These are phyloP conservation scores for Citeromyces hawaiiensis DNA, from an alignment of 1,139 yeast genomes.

Conservation along the genomic window DNA sequence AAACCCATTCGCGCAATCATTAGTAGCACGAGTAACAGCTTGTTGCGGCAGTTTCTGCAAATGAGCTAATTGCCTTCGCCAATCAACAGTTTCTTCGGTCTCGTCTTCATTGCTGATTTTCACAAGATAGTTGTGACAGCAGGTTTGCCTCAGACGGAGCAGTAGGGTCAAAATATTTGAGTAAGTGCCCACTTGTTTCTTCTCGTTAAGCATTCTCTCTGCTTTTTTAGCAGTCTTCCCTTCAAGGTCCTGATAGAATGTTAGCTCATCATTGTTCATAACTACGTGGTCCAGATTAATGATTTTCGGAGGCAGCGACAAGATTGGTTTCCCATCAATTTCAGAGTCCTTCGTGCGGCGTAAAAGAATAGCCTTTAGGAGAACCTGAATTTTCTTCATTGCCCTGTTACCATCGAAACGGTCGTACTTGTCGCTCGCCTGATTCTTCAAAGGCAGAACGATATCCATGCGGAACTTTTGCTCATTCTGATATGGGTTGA, in stretches of 20 bases:
- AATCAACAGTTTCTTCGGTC: constrained; percentile 4
- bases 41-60: constrained; percentile 9
- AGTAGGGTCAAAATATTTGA: constrained; percentile 60
- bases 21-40: constrained; percentile 11
- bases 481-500: constrained; percentile 56
- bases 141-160: constrained; percentile 77
- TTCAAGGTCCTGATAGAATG: constrained; percentile 49
- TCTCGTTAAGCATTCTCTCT: constrained; percentile 27
- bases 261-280: constrained; percentile 37
- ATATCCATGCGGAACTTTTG: constrained; percentile 45
- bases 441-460: constrained; percentile 36
- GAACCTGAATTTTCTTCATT: constrained; percentile 53
- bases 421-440: constrained; percentile 22
- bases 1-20: constrained; percentile 19
- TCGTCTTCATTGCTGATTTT: constrained; percentile 33
- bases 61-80: constrained; percentile 1
- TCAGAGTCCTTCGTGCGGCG: constrained; percentile 65
- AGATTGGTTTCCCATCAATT: constrained; percentile 71
- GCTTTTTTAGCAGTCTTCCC: constrained; percentile 44
- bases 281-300: constrained; percentile 30
- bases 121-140: constrained; percentile 73
- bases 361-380: constrained; percentile 64
- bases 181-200: constrained; percentile 23
- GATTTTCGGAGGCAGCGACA: constrained; percentile 58
- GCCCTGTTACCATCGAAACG: constrained; percentile 22